Percentiles rank a stretch among this genome's conserved stretches.
Conservation (phyloP, 192 early-diverging fungal species). For the Spizellomyces sp. region DNA sequence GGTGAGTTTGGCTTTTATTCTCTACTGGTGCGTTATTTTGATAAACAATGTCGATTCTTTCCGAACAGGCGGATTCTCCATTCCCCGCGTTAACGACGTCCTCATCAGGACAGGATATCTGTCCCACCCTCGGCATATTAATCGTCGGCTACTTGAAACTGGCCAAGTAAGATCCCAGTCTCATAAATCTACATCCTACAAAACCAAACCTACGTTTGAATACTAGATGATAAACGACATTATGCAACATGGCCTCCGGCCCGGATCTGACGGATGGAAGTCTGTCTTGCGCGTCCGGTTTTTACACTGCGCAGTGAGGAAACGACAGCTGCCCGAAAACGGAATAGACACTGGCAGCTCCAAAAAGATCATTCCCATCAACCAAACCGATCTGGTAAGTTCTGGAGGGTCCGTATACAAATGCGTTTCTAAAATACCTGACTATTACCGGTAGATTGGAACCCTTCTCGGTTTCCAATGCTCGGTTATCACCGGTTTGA, state of each 20-base stretch:
- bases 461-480: conserved; percentile 20
- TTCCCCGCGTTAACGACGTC: conserved; percentile 29
- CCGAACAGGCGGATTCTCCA: conserved; percentile 18
- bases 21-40: not conserved
- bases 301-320: conserved; percentile 23
- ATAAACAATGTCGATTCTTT: not conserved
- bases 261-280: conserved; percentile 28
- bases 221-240: conserved; percentile 15
- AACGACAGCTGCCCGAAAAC: not conserved
- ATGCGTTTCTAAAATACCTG: conserved; percentile 2
- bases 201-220: not conserved
- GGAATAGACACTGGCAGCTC: not conserved
- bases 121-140: conserved; percentile 3
- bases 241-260: conserved; percentile 18
- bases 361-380: conserved; percentile 5
- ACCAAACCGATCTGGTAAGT: conserved; percentile 19
- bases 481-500: conserved; percentile 31
- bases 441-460: conserved; percentile 12
- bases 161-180: not conserved
- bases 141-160: conserved; percentile 24
- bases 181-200: conserved; percentile 3
- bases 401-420: not conserved
- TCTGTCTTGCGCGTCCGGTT: conserved; percentile 22
- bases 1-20: conserved; percentile 3
- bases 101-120: conserved; percentile 32